phyloP scores from a whole-genome alignment of 75 land plant species.

The Adiantum capillusveneris region DNA sequence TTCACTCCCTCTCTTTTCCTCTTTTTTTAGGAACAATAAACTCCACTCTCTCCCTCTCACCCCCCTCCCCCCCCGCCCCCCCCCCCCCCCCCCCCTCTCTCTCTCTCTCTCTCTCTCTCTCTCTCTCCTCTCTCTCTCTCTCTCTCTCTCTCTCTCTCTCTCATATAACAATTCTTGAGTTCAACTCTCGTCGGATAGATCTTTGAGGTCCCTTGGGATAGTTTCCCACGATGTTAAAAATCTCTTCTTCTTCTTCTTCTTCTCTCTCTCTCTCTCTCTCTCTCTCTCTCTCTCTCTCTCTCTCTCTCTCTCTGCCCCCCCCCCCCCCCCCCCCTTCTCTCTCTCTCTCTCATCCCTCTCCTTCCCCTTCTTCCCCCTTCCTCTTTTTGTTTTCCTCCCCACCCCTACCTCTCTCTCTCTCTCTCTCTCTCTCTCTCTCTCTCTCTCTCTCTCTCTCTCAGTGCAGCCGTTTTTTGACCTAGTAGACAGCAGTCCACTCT shows the following conservation, averaged over 20 bases:
- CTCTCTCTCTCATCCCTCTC: neutral
- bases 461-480: too few relatives aligned
- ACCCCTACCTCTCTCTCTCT: neutral
- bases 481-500: too few relatives aligned
- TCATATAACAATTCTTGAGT: neutral
- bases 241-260: neutral
- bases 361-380: too few relatives aligned
- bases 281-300: conserved; percentile 11
- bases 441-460: too few relatives aligned
- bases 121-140: neutral
- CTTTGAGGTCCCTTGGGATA: too few relatives aligned
- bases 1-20: conserved; percentile 1
- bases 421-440: conserved; percentile 6
- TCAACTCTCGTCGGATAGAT: too few relatives aligned
- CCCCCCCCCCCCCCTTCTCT: neutral
- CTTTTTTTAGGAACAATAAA: too few relatives aligned
- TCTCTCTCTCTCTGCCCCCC: conserved; percentile 6
- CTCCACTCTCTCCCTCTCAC: neutral
- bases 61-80: neutral
- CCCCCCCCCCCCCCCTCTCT: neutral
- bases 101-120: conserved; percentile 1
- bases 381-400: too few relatives aligned
- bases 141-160: neutral
- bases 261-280: conserved; percentile 11
- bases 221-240: too few relatives aligned